A percentile compares a stretch with the other conserved stretches of the same genome.
Evolutionary conservation across 2,329 filamentous ascomycete genomes (phyloP).

Genomic region (Alternaria sp.): DNA sequence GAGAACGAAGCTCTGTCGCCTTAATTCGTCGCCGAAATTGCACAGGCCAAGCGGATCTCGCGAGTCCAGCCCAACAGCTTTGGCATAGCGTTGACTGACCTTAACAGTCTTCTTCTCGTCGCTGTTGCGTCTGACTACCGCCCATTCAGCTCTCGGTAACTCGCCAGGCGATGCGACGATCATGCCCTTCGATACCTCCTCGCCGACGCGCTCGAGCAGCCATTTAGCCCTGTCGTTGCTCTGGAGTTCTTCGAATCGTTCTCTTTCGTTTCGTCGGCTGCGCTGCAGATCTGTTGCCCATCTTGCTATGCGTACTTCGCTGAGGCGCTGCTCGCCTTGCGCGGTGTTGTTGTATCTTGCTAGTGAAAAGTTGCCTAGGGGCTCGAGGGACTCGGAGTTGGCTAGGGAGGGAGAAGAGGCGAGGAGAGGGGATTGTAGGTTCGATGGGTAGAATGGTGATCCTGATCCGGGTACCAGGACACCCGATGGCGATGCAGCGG

Average conservation of each 20-base stretch:
- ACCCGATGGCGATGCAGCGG: slow-evolving; percentile 46
- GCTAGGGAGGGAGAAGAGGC: slow-evolving; percentile 44
- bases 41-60: slow-evolving; percentile 83
- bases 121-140: slow-evolving; percentile 34
- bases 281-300: slow-evolving; percentile 84
- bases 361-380: slow-evolving; percentile 45
- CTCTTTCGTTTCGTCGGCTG: slow-evolving; percentile 75
- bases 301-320: slow-evolving; percentile 75
- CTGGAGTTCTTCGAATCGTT: slow-evolving; percentile 67
- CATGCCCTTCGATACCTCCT: slow-evolving; percentile 59
- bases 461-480: slow-evolving; percentile 46
- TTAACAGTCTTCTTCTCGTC: slow-evolving; percentile 36
- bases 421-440: slow-evolving; percentile 44
- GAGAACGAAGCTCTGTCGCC: slow-evolving; percentile 68
- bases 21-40: slow-evolving; percentile 70
- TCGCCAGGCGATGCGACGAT: slow-evolving; percentile 35
- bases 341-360: slow-evolving; percentile 58
- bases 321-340: slow-evolving; percentile 65
- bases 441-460: slow-evolving; percentile 43
- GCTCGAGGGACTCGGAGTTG: slow-evolving; percentile 29
- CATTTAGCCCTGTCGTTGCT: slow-evolving; percentile 70
- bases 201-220: slow-evolving; percentile 72
- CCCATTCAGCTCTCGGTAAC: slow-evolving; percentile 42
- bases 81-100: slow-evolving; percentile 28
- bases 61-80: slow-evolving; percentile 53